Conservation (phyloP, 306 rosid genomes). For the Inga oerstediana region DNA sequence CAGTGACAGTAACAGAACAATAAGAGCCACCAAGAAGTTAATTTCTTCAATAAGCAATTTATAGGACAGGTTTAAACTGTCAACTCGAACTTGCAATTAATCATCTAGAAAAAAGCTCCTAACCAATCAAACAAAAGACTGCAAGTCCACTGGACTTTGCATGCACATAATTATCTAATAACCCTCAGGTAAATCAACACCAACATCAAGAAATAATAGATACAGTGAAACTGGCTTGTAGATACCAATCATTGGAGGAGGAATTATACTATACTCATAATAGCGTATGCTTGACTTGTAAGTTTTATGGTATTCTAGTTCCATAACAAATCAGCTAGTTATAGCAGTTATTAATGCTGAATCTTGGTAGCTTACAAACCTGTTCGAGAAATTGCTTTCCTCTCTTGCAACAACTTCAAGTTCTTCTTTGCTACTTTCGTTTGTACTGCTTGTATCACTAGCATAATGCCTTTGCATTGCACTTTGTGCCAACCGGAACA, state of each 20-base stretch:
- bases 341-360: neutral
- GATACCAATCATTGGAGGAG: neutral
- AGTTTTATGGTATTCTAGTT: neutral
- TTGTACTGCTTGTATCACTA: slow-evolving; percentile 65
- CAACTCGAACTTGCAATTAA: neutral
- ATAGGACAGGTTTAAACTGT: neutral
- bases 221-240: neutral
- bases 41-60: neutral
- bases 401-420: slow-evolving; percentile 52
- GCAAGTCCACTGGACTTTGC: neutral
- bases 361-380: slow-evolving; percentile 48
- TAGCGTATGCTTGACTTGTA: slow-evolving; percentile 14
- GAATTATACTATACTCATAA: slow-evolving; percentile 24
- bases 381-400: slow-evolving; percentile 51
- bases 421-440: slow-evolving; percentile 61
- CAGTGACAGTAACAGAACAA: no score
- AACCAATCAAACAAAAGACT: neutral
- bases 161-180: neutral
- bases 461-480: slow-evolving; percentile 68
- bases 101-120: neutral
- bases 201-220: neutral
- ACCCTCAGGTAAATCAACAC: neutral
- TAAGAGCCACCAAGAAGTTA: no score
- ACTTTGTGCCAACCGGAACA: slow-evolving; percentile 89
- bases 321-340: neutral